Evolutionary conservation across 192 early-diverging fungal genomes (phyloP), one percentile per base, ranked within the genome.

Genomic region (Coemansia sp.): DNA sequence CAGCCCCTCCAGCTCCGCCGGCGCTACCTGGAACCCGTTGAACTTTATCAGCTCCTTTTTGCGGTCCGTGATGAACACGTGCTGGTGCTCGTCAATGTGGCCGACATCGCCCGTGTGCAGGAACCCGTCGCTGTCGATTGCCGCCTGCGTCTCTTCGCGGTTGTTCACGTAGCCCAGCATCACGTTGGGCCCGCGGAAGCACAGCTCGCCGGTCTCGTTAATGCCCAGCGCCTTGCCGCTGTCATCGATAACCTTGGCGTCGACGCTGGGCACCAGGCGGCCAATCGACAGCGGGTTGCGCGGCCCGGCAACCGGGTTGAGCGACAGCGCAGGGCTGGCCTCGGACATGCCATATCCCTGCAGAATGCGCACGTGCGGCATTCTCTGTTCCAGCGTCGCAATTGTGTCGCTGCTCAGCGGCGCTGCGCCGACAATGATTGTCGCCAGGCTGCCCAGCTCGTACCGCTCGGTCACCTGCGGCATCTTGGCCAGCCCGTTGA

Each of bases 1-100:
- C 39, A 86, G 31, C 9, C 81, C 82, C 55, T 94, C 94, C 4
- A 97, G 64, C 63, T 97, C 91, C 5, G 91, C 88, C 1, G 92
- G 91, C 0, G 91, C 78, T 5, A 97, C 87, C 68, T 82, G 79
- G 55, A 81, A 62, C 0, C 84, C 82, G 60, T 96, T 94, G 84
- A 91, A 94, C 62, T 97, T 97, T 72, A 94, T 94, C 36, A 95
- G 80, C 51, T 92, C 89, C 76, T 94, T 95, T 19, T 88, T 53
- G 5, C 94, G 84, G 58, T 87, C 87, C 8, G 82, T 76, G 19
- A 85, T 72, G 46, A 62, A 84, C 50, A 85, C 79, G 29, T 79
- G 54, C 8, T 79, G 79, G 8, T 84, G 35, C 22, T 65, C 61
- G 58, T 88, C 84, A 10, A 85, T 72, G 9, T 79, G 40, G 2